Conservation (phyloP, 2,329 filamentous ascomycete species). For the Onygena corvina region DNA sequence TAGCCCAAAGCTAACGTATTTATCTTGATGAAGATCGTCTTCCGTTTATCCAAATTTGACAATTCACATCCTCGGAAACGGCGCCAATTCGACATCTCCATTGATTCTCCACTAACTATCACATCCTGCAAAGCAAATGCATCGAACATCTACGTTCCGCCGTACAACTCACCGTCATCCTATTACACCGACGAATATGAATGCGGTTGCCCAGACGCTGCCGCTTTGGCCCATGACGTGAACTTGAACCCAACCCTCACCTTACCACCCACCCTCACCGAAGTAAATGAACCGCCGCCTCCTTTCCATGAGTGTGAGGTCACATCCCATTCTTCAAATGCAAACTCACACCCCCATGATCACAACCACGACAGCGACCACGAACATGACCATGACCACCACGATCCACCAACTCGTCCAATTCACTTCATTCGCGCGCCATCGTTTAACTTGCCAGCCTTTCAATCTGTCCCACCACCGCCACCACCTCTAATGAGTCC, state of each 20-base stretch:
- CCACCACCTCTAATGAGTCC: constrained; percentile 66
- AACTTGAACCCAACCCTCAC: constrained; percentile 15
- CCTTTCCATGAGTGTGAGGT: background rate
- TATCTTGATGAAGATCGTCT: constrained; percentile 55
- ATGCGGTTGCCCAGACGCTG: constrained; percentile 57
- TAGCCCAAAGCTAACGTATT: background rate
- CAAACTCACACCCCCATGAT: background rate
- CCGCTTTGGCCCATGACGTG: constrained; percentile 27
- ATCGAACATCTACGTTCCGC: constrained; percentile 73
- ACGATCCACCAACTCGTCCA: constrained; percentile 40
- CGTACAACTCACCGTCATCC: constrained; percentile 51
- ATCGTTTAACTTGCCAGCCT: constrained; percentile 78
- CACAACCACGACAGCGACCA: constrained; percentile 10
- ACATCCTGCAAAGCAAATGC: constrained; percentile 88
- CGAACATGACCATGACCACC: constrained; percentile 38
- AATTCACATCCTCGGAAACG: constrained; percentile 64
- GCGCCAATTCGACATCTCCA: constrained; percentile 89
- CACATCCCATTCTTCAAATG: background rate
- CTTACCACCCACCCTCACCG: constrained; percentile 8
- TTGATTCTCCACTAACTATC: constrained; percentile 88
- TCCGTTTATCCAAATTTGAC: constrained; percentile 78
- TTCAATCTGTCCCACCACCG: constrained; percentile 61
- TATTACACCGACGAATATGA: constrained; percentile 46
- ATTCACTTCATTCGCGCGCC: constrained; percentile 75
- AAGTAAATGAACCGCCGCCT: background rate